Base-by-base conservation (phyloP, 1,284 basidiomycete genomes). In the Coniferiporia sulphurascens region DNA sequence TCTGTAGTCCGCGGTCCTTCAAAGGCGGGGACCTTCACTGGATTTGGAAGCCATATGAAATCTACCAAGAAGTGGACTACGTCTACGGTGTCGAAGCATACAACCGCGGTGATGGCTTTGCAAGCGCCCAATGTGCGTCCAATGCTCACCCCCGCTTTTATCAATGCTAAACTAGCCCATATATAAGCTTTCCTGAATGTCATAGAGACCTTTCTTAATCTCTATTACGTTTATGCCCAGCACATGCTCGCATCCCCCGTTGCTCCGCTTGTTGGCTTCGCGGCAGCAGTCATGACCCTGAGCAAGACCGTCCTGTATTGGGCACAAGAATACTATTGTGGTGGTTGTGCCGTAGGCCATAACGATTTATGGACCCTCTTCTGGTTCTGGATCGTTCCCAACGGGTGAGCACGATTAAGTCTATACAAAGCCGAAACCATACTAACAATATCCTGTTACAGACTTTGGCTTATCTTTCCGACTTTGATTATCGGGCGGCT, bases 251-350 rank as follows among this genome's bases (percentile, higher is more conserved):
- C 74, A 48, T 84, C 82, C 68, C 79, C 88, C 0, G 69, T 79
- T 2, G 89, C 91, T 0, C 81, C 90, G 0, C 66, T 96, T 43
- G 69, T 95, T 52, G 95, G 91, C 0, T 88, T 95, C 67, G 76
- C 82, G 10, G 78, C 83, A 0, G 85, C 81, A 1, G 70, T 81
- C 10, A 87, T 94, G 86, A 96, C 93, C 0, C 73, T 93, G 27
- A 83, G 84, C 61, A 95, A 95, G 77, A 96, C 93, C 0, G 71
- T 85, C 4, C 78, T 95, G n/a, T 96, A 95, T 72, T 84, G 83
- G 78, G 69, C 79, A 6, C 86, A 91, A 68, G 91, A 93, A 71
- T 86, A 85, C 68, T 90, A 77, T 67, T 90, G 88, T 69, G 77
- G 77, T 19, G 80, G 76, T 22, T 93, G 91, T 69, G 78, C 83